These are phyloP conservation scores for Russula ochroleuca DNA, from an alignment of 768 basidiomycete genomes.

Conservation along the genomic window DNA sequence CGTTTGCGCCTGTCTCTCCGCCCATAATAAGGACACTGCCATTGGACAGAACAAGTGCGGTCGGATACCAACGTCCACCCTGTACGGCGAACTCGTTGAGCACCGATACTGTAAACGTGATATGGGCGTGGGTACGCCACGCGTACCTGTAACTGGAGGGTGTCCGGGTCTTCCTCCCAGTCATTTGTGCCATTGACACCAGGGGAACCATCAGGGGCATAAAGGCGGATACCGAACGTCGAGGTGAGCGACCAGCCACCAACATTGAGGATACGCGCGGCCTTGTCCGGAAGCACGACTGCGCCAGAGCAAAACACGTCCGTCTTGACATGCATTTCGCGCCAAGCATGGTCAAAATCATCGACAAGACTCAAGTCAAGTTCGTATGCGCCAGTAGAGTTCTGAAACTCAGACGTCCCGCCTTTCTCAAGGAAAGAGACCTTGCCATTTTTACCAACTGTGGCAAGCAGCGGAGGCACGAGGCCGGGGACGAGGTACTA, in stretches of 20 bases:
- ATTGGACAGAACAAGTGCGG: constrained; percentile 64
- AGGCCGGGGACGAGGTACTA: constrained; percentile 54
- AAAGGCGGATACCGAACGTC: constrained; percentile 69
- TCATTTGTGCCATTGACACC: constrained; percentile 73
- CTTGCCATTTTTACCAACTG: constrained; percentile 77
- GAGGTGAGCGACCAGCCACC: constrained; percentile 70
- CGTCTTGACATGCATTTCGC: constrained; percentile 68
- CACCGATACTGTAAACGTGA: background rate
- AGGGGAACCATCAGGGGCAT: constrained; percentile 60
- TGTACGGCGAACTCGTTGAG: constrained; percentile 27
- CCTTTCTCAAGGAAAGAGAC: constrained; percentile 74
- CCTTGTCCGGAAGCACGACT: constrained; percentile 71
- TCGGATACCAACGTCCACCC: constrained; percentile 70
- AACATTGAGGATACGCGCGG: constrained; percentile 58
- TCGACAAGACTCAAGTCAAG: constrained; percentile 57
- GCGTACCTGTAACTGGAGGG: constrained; percentile 56
- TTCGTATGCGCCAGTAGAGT: constrained; percentile 77
- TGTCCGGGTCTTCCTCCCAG: constrained; percentile 68
- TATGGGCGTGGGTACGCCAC: background rate
- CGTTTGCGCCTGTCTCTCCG: constrained; percentile 73
- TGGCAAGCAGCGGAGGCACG: constrained; percentile 68
- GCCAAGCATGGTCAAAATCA: constrained; percentile 52
- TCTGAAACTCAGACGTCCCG: constrained; percentile 57
- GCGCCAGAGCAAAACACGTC: constrained; percentile 79
- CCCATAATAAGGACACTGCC: constrained; percentile 72